Base-by-base conservation (phyloP, 2,329 filamentous ascomycete species). In the Penicillium rolfsii region DNA sequence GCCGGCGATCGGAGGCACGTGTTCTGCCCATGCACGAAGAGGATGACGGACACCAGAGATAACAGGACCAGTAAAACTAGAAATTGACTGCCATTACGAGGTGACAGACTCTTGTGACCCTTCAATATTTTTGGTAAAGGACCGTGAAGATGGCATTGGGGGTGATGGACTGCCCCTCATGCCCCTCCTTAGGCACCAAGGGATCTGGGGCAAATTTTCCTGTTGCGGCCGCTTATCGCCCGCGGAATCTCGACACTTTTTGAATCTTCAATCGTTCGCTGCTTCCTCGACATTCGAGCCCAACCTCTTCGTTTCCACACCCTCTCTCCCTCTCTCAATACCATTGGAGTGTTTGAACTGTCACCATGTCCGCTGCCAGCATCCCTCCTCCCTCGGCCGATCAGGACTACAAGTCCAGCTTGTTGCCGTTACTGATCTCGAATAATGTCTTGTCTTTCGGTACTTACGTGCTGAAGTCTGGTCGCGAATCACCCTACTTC, bases 401-500 rank as follows among this genome's bases (percentile, higher is more conserved):
- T 57, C 67, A 74, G 63, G 73, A 74, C 67, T 76, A 77, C 68
- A 79, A 78, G 70, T 65, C 71, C 40, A 71, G 70, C 16, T 71
- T 80, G 11, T 69, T 80, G 36, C 73, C 74, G 9, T 64, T 76
- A 38, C 72, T 78, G 43, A 71, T 79, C 56, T 71, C 76, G 65
- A 76, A 74, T 67, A 75, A 74, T 59, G 77, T 77, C 57, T 72
- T 80, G 45, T 73, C 77, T 22, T 80, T 80, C 65, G 77, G 78
- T 58, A 73, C 73, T 53, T 80, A 74, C 81, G 91, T 93, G 70
- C 87, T 99, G 74, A 99, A 99, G 82, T 97, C 93, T 57, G 91
- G 91, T 79, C 91, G 94, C 72, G 75, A 78, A 71, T 97, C 93
- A 12, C 95, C 95, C 45, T 98, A 98, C 85, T 98, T 98, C 84